Conservation (phyloP, 2,329 filamentous ascomycete genomes). For the Gliomastix tumulicola region DNA sequence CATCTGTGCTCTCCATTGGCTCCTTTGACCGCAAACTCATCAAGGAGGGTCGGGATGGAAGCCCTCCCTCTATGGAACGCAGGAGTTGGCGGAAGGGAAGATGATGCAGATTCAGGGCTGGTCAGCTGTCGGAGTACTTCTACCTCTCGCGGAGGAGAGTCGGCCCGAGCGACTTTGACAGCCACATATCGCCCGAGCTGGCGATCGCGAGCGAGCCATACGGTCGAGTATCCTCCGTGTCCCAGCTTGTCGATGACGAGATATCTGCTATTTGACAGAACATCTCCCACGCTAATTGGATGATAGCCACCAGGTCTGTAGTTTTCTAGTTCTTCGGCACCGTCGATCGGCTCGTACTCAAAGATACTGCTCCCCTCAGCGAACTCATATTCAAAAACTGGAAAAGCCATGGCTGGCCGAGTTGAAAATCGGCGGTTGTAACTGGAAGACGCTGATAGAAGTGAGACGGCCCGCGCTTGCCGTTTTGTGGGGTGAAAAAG, state of each 20-base stretch:
- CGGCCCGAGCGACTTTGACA: constrained; percentile 15
- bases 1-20: constrained; percentile 21
- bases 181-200: constrained; percentile 16
- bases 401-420: too few relatives aligned
- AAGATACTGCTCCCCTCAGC: too few relatives aligned
- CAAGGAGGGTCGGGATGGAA: constrained; percentile 11
- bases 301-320: constrained; percentile 29
- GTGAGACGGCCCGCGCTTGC: too few relatives aligned
- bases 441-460: too few relatives aligned
- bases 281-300: constrained; percentile 28
- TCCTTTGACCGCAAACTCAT: constrained; percentile 18
- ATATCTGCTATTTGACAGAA: constrained; percentile 28
- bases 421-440: too few relatives aligned
- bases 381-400: too few relatives aligned
- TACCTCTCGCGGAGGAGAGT: constrained; percentile 14
- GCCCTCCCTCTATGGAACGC: not conserved
- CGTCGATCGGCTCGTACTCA: constrained; percentile 6
- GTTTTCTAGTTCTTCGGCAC: constrained; percentile 11
- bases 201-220: constrained; percentile 29
- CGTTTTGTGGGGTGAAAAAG: too few relatives aligned
- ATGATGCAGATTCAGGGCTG: not conserved
- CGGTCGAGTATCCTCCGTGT: constrained; percentile 30
- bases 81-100: constrained; percentile 1
- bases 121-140: constrained; percentile 12
- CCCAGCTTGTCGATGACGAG: constrained; percentile 31